A percentile compares a stretch with the other conserved stretches of the same genome.
Evolutionary conservation across 805 yeast species (phyloP).

Genomic region (Isabelozyma rhagii): DNA sequence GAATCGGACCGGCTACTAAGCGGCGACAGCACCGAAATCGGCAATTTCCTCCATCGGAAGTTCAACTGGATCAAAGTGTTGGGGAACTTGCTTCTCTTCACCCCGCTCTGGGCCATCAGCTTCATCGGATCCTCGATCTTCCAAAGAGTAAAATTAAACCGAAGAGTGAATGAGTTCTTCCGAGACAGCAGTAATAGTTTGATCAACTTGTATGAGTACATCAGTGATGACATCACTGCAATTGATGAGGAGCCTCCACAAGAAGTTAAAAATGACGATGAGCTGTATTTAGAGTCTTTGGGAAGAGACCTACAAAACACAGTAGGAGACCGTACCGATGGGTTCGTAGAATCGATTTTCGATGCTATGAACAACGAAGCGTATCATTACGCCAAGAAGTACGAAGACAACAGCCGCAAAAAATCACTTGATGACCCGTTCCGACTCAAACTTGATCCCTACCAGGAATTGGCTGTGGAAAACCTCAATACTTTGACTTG

Average conservation of each 20-base stretch:
- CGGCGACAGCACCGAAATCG: background rate
- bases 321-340: slow-evolving; percentile 60
- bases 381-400: slow-evolving; percentile 12
- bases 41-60: slow-evolving; percentile 33
- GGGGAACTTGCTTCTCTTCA: slow-evolving; percentile 44
- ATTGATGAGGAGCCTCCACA: background rate
- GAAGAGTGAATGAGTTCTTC: slow-evolving; percentile 25
- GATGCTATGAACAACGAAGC: slow-evolving; percentile 49
- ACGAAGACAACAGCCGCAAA: slow-evolving; percentile 5
- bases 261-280: background rate
- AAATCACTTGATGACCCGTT: slow-evolving; percentile 13
- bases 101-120: slow-evolving; percentile 66
- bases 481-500: slow-evolving; percentile 58
- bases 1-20: background rate
- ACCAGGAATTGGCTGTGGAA: slow-evolving; percentile 52
- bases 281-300: slow-evolving; percentile 5
- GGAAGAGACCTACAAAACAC: slow-evolving; percentile 20
- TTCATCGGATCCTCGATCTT: slow-evolving; percentile 42
- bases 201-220: slow-evolving; percentile 23
- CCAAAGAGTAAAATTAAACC: slow-evolving; percentile 30
- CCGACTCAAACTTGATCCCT: slow-evolving; percentile 32
- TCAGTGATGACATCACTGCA: slow-evolving; percentile 8
- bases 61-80: slow-evolving; percentile 49
- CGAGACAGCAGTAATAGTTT: slow-evolving; percentile 24
- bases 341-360: slow-evolving; percentile 60